Evolutionary conservation across 495 filamentous ascomycete genomes (phyloP), one percentile per base, ranked within the genome.

Genomic region (Penicillium paradoxum): DNA sequence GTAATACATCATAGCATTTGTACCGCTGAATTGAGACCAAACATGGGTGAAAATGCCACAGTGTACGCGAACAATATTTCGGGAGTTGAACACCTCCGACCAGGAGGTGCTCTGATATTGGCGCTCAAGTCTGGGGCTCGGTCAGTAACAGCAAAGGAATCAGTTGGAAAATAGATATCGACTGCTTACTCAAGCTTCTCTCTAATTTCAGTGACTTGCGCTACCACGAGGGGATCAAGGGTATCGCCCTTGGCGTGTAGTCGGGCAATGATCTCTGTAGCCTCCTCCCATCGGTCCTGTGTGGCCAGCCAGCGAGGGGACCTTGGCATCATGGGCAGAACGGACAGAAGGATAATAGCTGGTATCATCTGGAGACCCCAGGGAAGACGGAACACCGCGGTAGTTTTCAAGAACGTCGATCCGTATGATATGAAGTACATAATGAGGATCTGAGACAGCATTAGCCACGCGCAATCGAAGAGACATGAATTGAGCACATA

Each of bases 1-100:
- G 60, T 87, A 90, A 70, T 84, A 84, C 78, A 80, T 79, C 84
- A 89, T 89, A 44, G 88, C 80, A 60, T 91, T 91, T 77, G 88
- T 88, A 7, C 87, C 87, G 21, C 78, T 82, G 0, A 90, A 74
- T 65, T 91, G 81, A 8, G 77, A 83, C 88, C 87, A 90, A 75
- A 88, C 83, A 65, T 91, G 88, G 15, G 87, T 81, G 33, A 77
- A 82, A 74, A 90, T 83, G 9, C 85, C 87, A 11, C 89, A 74
- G 33, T 82, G 49, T n/a, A 88, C 81, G 22, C 88, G 81, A 72
- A 83, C 84, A 18, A 84, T 58, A 54, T 89, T 89, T 15, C 81
- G 72, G 9, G 81, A 83, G 55, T 81, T 75, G 11, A 77, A 64
- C 1, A 90, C 75, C 14, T 82, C 80, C 14, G 68, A 66, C 69